A percentile compares a stretch with the other conserved stretches of the same genome.
phyloP scores from a whole-genome alignment of 352 stramenopile species.

The Pythium dissotocum region DNA sequence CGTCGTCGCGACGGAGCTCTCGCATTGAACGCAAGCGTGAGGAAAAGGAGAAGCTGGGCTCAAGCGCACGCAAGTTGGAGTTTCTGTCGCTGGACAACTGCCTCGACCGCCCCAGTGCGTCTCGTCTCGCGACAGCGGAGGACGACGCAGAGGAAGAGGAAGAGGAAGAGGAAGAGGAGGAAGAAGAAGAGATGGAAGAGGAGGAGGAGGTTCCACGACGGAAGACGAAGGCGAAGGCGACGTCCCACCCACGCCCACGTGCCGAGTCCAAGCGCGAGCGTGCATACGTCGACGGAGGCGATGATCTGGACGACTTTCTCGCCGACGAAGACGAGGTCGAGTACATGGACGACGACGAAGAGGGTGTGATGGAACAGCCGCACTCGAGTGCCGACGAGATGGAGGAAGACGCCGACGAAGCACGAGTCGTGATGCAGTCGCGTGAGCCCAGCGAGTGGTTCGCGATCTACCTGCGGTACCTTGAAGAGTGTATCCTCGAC shows the following conservation, averaged over 20 bases:
- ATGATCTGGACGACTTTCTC: slow-evolving; percentile 84
- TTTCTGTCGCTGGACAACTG: slow-evolving; percentile 73
- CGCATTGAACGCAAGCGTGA: slow-evolving; percentile 59
- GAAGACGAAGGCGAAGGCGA: not conserved
- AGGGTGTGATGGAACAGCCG: slow-evolving; percentile 61
- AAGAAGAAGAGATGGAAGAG: not conserved
- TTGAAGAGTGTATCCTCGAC: slow-evolving; percentile 74
- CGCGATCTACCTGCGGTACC: slow-evolving; percentile 78
- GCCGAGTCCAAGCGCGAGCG: slow-evolving; percentile 17
- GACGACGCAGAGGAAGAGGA: slow-evolving; percentile 30
- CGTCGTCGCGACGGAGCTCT: slow-evolving; percentile 53
- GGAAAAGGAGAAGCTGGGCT: slow-evolving; percentile 41
- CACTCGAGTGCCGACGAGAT: slow-evolving; percentile 40
- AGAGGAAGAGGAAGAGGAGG: slow-evolving; percentile 19
- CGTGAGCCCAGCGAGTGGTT: slow-evolving; percentile 82
- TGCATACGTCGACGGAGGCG: slow-evolving; percentile 53
- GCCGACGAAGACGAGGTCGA: slow-evolving; percentile 77
- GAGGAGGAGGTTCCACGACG: not conserved
- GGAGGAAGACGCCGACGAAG: slow-evolving; percentile 45
- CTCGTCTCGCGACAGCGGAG: slow-evolving; percentile 5
- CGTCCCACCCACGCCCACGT: not conserved
- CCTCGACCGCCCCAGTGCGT: slow-evolving; percentile 31
- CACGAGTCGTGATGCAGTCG: slow-evolving; percentile 43
- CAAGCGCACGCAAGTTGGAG: slow-evolving; percentile 48
- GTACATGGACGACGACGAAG: slow-evolving; percentile 87